phyloP scores from a whole-genome alignment of 352 stramenopile genomes.

The Blastocystis hominis region DNA sequence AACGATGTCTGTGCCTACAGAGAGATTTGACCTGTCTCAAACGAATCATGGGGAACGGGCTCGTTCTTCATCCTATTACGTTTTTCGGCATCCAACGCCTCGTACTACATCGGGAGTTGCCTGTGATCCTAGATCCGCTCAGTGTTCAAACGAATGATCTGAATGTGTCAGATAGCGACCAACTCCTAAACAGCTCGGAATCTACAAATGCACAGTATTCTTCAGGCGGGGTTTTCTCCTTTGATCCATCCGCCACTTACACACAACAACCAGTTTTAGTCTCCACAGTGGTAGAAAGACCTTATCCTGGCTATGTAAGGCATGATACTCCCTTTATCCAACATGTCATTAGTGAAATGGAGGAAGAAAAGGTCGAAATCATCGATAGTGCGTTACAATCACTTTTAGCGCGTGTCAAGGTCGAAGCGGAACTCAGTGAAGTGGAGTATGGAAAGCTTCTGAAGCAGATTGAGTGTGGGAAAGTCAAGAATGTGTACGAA shows the following conservation, averaged over 20 bases:
- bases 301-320: neutral
- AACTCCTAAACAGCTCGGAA: neutral
- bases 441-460: conserved; percentile 24
- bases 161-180: neutral
- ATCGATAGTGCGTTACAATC: neutral
- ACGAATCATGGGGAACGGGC: neutral
- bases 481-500: neutral
- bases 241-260: conserved; percentile 8
- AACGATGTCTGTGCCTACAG: neutral
- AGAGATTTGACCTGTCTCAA: neutral
- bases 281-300: neutral
- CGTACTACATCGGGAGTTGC: neutral
- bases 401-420: neutral
- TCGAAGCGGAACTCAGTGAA: conserved; percentile 5
- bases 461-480: conserved; percentile 28
- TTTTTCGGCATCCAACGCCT: conserved; percentile 25
- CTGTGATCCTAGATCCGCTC: neutral
- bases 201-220: conserved; percentile 25
- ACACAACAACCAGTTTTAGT: neutral
- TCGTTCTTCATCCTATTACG: neutral
- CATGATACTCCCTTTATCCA: neutral
- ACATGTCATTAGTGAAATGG: neutral
- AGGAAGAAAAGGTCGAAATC: neutral
- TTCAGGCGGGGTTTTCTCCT: conserved; percentile 3
- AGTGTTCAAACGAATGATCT: neutral